These are phyloP conservation scores for Lachancea quebecensis DNA, from an alignment of 805 yeast genomes.

Conservation along the genomic window DNA sequence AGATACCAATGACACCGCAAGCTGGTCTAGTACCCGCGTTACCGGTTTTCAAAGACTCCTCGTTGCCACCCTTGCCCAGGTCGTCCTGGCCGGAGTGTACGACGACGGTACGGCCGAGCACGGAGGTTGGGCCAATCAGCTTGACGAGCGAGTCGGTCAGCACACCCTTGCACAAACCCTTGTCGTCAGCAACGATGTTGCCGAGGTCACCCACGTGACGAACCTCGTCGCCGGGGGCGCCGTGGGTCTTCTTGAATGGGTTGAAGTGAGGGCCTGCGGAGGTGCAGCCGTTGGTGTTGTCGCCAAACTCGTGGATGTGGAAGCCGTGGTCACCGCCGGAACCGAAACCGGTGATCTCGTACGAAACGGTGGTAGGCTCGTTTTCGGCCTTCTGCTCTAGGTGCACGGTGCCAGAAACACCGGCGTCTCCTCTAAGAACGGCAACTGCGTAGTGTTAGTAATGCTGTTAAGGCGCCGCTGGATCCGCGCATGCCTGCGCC, in stretches of 20 bases:
- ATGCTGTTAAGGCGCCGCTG: neutral
- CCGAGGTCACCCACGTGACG: slow-evolving; percentile 81
- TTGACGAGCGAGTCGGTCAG: slow-evolving; percentile 71
- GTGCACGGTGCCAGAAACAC: slow-evolving; percentile 77
- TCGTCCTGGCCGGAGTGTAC: slow-evolving; percentile 91
- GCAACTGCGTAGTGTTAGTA: slow-evolving; percentile 50
- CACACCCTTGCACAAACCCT: slow-evolving; percentile 88
- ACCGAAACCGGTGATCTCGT: slow-evolving; percentile 85
- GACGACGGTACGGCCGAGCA: slow-evolving; percentile 92
- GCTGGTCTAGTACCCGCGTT: slow-evolving; percentile 98
- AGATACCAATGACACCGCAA: slow-evolving; percentile 88
- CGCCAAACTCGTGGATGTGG: slow-evolving; percentile 98
- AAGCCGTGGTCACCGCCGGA: slow-evolving; percentile 89
- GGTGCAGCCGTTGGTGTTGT: slow-evolving; percentile 93
- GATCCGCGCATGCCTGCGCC: neutral
- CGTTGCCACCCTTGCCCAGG: slow-evolving; percentile 88
- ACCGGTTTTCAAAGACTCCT: slow-evolving; percentile 91
- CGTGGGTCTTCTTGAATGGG: slow-evolving; percentile 84
- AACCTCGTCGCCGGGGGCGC: slow-evolving; percentile 66
- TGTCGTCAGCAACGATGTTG: slow-evolving; percentile 79
- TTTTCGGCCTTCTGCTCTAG: slow-evolving; percentile 78
- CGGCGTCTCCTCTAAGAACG: slow-evolving; percentile 91
- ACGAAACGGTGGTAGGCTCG: slow-evolving; percentile 78
- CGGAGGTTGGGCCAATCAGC: slow-evolving; percentile 78
- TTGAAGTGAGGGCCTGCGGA: slow-evolving; percentile 98